Evolutionary conservation across 2,329 filamentous ascomycete species (phyloP).

Genomic region (Trichophyton mentagrophytes): DNA sequence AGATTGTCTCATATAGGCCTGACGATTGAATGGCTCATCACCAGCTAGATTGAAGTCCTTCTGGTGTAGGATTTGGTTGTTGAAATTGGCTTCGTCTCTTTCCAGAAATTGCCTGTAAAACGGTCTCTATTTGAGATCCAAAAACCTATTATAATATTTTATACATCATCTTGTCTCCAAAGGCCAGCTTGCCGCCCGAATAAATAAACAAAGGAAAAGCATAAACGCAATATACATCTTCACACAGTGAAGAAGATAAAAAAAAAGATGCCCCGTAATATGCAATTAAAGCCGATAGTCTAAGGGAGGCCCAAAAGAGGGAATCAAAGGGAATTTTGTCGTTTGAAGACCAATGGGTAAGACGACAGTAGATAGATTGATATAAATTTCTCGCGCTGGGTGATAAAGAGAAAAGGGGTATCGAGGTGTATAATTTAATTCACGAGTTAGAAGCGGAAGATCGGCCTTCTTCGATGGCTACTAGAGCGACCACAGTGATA

Average conservation of each 20-base stretch:
- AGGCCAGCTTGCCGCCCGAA: not conserved
- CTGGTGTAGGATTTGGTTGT: not conserved
- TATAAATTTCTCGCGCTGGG: too few relatives aligned
- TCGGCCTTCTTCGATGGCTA: conserved; percentile 52
- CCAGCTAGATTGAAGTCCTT: not conserved
- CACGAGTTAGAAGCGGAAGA: not conserved
- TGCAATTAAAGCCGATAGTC: not conserved
- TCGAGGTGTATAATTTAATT: not conserved
- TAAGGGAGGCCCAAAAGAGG: not conserved
- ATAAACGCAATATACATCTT: not conserved
- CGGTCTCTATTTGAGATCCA: not conserved
- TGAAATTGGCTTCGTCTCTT: not conserved
- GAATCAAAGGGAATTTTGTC: not conserved
- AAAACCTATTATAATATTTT: not conserved
- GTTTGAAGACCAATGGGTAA: not conserved
- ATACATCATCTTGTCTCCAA: not conserved
- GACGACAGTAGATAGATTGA: not conserved
- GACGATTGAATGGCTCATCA: not conserved
- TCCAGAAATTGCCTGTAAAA: not conserved
- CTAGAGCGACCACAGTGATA: conserved; percentile 71
- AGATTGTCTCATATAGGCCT: conserved; percentile 34
- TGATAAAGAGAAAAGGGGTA: not conserved
- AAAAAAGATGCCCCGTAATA: not conserved
- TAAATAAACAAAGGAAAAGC: not conserved
- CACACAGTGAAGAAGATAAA: not conserved